Percentiles rank a stretch among this genome's conserved stretches.
phyloP scores from a whole-genome alignment of 2,329 filamentous ascomycete species.

The Tolypocladium pustulatum region DNA sequence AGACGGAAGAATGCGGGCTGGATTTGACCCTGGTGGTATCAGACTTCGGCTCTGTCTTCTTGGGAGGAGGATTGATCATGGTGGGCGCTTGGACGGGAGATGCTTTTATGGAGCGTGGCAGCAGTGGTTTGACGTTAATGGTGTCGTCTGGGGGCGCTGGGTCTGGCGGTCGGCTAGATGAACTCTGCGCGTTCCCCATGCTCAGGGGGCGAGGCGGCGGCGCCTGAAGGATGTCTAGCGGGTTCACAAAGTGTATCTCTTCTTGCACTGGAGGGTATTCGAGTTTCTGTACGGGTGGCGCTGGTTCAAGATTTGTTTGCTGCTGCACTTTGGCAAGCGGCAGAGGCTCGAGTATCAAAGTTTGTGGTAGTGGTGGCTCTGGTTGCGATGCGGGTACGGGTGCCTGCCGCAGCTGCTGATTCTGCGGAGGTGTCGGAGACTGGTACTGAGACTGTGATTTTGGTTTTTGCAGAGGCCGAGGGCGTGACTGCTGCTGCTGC shows the following conservation, averaged over 20 bases:
- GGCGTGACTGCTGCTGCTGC: constrained; percentile 10
- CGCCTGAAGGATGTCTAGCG: constrained; percentile 25
- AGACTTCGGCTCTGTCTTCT: constrained; percentile 5
- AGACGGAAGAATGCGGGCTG: constrained; percentile 27
- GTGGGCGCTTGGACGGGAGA: constrained; percentile 7
- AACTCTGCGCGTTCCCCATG: constrained; percentile 13
- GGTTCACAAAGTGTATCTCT: constrained; percentile 23
- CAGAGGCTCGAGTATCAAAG: constrained; percentile 4
- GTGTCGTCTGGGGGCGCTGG: constrained; percentile 5
- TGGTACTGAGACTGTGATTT: constrained; percentile 10
- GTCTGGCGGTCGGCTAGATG: constrained; percentile 2
- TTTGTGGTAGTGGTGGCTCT: constrained; percentile 4
- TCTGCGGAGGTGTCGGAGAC: constrained; percentile 7
- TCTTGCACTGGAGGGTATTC: constrained; percentile 3
- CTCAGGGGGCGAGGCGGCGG: constrained; percentile 15
- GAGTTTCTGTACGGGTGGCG: constrained; percentile 1
- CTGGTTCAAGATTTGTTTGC: constrained; percentile 1
- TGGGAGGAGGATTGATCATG: constrained; percentile 2
- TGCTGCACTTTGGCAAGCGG: background rate
- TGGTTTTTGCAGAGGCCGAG: constrained; percentile 20
- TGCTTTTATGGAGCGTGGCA: constrained; percentile 1
- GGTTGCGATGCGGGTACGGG: constrained; percentile 6
- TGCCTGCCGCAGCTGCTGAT: constrained; percentile 3
- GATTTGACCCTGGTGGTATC: constrained; percentile 16
- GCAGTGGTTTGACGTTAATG: constrained; percentile 1